Evolutionary conservation across 345 rosid species (phyloP), one percentile per base, ranked within the genome.

Genomic region (Corchorus olitorius): DNA sequence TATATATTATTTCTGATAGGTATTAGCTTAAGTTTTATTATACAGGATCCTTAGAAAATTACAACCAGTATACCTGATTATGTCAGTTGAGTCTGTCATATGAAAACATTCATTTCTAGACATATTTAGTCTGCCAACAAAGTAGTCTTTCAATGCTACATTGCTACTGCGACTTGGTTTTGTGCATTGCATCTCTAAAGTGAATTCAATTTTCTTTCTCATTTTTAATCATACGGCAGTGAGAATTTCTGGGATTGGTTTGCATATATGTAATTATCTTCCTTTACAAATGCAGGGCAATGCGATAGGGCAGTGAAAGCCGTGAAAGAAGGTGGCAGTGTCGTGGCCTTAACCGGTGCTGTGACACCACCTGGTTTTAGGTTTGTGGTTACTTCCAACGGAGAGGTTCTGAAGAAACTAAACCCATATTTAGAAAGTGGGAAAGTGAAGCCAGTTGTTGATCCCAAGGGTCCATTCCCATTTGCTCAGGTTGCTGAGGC

Each of bases 291-390:
- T 46, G 37, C 89, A 93, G 98, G 98, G 76, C 95, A 91, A 82
- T 93, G 99, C 34, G 98, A 95, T n/a, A 88, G 79, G 80, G 98
- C 97, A 0, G 98, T 92, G 79, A 92, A 95, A 82, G 94, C 71
- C 43, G 76, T 93, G 56, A 95, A 93, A 83, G 91, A 91, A 84
- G 98, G 97, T 16, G 99, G 99, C n/a, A 86, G 84, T 17, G 94
- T 93, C 22, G 99, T 92, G 80, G 99, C 93, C 61, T 79, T 95
- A 70, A 95, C 99, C 0, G 99, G 99, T 6, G 97, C 98, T 0
- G 98, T 92, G 2, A 90, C 93, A 1, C 92, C 98, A 0, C 97
- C 97, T 61, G 97, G 98, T 52, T 95, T 93, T 67, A 82, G 98
- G 86, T 95, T 95, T 65, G 99, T 93, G 35, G 98, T 95, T 65